A percentile compares a stretch with the other conserved stretches of the same genome.
Conservation (phyloP, 345 rosid genomes). For the Stellera chamaejasme region DNA sequence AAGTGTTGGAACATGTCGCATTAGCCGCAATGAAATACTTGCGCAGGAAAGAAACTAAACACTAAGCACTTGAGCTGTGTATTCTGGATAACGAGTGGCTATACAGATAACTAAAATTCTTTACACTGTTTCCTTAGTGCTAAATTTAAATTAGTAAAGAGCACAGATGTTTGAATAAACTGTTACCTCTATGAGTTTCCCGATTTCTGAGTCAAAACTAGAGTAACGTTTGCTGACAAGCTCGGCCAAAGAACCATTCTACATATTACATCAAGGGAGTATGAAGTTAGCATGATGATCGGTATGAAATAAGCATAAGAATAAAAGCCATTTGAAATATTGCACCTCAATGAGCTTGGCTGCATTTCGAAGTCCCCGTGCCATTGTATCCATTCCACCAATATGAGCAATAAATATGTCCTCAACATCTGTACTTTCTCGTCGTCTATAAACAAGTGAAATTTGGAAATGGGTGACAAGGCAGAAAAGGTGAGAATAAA, state of each 20-base stretch:
- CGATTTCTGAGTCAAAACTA: slow-evolving; percentile 67
- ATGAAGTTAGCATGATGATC: background rate
- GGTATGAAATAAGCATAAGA: background rate
- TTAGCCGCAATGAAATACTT: background rate
- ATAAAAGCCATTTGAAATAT: background rate
- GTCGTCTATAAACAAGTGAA: slow-evolving; percentile 40
- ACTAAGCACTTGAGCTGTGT: background rate
- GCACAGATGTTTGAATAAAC: background rate
- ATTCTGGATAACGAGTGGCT: no score
- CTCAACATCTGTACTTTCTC: slow-evolving; percentile 95
- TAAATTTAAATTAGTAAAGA: background rate
- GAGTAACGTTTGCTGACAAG: slow-evolving; percentile 63
- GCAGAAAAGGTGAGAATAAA: background rate
- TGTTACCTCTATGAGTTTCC: slow-evolving; percentile 55
- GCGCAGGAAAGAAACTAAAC: background rate
- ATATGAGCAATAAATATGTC: slow-evolving; percentile 88
- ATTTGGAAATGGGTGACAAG: background rate
- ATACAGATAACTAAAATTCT: no score
- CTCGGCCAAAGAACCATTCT: slow-evolving; percentile 67
- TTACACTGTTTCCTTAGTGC: background rate
- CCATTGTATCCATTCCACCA: slow-evolving; percentile 88
- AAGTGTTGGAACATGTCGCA: background rate
- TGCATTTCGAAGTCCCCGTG: slow-evolving; percentile 82
- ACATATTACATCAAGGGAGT: background rate
- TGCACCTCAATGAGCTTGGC: slow-evolving; percentile 74